These are phyloP conservation scores for Neurospora sp. DNA, from an alignment of 495 filamentous ascomycete species.

Conservation along the genomic window DNA sequence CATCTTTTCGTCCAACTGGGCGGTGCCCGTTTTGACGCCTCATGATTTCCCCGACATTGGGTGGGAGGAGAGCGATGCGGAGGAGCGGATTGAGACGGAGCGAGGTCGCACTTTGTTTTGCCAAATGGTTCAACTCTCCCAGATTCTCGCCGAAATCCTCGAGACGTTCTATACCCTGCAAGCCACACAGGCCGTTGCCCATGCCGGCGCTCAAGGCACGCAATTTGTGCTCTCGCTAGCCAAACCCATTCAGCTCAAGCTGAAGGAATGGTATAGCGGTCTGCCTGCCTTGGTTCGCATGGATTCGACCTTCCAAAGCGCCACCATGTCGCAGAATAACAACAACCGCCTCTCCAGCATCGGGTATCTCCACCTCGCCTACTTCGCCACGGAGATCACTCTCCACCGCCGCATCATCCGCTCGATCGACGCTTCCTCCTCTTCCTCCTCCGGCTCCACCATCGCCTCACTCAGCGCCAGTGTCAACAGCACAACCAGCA, in stretches of 20 bases:
- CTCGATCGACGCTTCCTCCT: slow-evolving; percentile 43
- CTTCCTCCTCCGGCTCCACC: slow-evolving; percentile 12
- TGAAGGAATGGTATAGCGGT: slow-evolving; percentile 69
- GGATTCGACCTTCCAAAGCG: slow-evolving; percentile 43
- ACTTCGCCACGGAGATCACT: slow-evolving; percentile 77
- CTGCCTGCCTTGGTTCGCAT: slow-evolving; percentile 58
- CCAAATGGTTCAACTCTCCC: slow-evolving; percentile 65
- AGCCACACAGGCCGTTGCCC: slow-evolving; percentile 41
- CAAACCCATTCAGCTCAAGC: slow-evolving; percentile 72
- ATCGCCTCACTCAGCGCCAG: neutral
- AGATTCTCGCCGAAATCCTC: slow-evolving; percentile 68
- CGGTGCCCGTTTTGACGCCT: slow-evolving; percentile 55
- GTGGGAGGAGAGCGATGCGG: slow-evolving; percentile 43
- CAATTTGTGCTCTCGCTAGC: slow-evolving; percentile 60
- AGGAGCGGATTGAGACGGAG: slow-evolving; percentile 55
- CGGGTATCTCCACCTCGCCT: slow-evolving; percentile 73
- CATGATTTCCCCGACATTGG: slow-evolving; percentile 65
- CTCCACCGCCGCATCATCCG: slow-evolving; percentile 76
- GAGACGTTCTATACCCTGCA: slow-evolving; percentile 70
- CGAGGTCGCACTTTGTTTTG: slow-evolving; percentile 58
- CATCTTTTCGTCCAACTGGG: slow-evolving; percentile 74
- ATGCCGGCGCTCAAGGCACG: slow-evolving; percentile 45
- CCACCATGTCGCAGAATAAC: slow-evolving; percentile 8
- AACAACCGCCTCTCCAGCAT: slow-evolving; percentile 43
- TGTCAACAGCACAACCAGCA: slow-evolving; percentile 4